A percentile compares a stretch with the other conserved stretches of the same genome.
Evolutionary conservation across 2,329 filamentous ascomycete genomes (phyloP).

Genomic region (Didymella pomorum): DNA sequence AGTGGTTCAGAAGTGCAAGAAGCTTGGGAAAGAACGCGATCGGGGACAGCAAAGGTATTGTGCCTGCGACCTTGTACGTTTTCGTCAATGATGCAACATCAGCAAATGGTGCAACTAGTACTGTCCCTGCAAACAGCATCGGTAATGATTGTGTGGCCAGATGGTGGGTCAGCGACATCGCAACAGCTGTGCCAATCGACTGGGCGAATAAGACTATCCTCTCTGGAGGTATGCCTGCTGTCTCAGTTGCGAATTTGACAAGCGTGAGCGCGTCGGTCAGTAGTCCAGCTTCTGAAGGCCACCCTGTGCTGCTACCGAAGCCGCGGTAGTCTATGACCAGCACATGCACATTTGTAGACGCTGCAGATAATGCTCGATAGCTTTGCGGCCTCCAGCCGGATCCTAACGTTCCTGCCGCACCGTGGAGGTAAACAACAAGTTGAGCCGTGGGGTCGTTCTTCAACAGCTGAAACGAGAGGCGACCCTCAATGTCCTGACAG

Average conservation of each 20-base stretch:
- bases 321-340: neutral
- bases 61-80: conserved; percentile 66
- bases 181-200: neutral
- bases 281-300: neutral
- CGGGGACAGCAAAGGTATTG: conserved; percentile 63
- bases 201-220: neutral
- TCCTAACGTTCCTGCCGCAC: neutral
- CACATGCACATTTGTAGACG: neutral
- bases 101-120: conserved; percentile 66
- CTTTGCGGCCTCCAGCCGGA: neutral
- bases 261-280: neutral
- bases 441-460: neutral
- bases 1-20: conserved; percentile 54
- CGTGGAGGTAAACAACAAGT: neutral
- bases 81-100: conserved; percentile 62
- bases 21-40: conserved; percentile 57
- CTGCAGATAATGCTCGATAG: neutral
- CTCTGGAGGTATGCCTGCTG: neutral
- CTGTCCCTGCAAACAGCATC: conserved; percentile 61
- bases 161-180: conserved; percentile 44
- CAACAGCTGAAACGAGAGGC: neutral
- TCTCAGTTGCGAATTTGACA: neutral
- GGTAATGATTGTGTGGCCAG: conserved; percentile 55
- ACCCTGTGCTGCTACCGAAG: neutral
- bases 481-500: neutral